Evolutionary conservation across 257 asterid genomes (phyloP), one percentile per base, ranked within the genome.

Genomic region (Forsythia viridissima): DNA sequence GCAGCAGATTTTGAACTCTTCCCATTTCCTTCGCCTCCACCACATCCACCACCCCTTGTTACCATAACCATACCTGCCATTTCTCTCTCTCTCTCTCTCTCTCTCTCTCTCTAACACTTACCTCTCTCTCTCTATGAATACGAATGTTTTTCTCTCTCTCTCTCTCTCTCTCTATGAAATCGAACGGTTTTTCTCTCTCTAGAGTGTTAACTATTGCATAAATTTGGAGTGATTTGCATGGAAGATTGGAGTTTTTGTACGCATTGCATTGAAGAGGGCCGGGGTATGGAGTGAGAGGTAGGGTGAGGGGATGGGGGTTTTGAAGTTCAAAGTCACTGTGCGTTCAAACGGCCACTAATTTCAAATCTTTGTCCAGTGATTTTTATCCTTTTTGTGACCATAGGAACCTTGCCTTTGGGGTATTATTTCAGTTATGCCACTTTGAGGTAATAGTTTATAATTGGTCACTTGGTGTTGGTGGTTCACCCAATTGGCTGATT

Each of bases 61-160:
- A 89, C 85, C 94, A 89, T 88, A 69, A 93, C 95, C 91, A 90
- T 83, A 15, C 97, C 97, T 41, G 90, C 76, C 98, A 92, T 87
- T 41, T 0, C 24, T 24, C 24, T 24, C 24, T 24, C 24, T 24
- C 24, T 24, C 24, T 24, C 24, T 24, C 24, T 13, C 34, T 1
- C 66, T 8, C 37, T 59, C 34, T 52, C 80, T 77, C 68, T 39
- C n/a, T 48, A 46, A 41, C 77, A 30, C 70, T 72, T 30, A n/a
- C 20, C 43, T 11, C 7, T 73, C 41, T 24, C 42, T 12, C 30
- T 55, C 70, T 20, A 36, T 15, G 39, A 24, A 61, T 8, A 8
- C 15, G 13, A 8, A 55, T 1, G 65, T 3, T 86, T 48, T 0
- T 16, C 38, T 1, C 69, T 7, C 37, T 18, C 16, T 72, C 70